Base-by-base conservation (phyloP, 495 filamentous ascomycete species). In the Neurospora discreta region DNA sequence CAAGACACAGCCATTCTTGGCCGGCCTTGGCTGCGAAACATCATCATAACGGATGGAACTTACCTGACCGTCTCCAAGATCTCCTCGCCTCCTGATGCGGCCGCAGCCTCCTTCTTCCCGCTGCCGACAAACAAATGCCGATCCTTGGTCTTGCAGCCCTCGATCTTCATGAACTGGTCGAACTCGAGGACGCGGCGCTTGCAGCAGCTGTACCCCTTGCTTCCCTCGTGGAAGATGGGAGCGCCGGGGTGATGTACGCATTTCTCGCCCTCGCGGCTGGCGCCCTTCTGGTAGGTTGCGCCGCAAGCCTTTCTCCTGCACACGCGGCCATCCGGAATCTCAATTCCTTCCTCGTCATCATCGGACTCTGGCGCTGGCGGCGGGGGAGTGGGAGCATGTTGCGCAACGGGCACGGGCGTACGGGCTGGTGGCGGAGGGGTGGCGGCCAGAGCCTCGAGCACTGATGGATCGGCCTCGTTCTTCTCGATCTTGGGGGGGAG, bases 151-250 rank as follows among this genome's bases (percentile, higher is more conserved):
- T 89, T 88, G 82, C 95, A 99, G 1, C 95, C 95, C 69, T 91
- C 88, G 68, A 99, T 94, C 81, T 91, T 94, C 90, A 99, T 88
- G 80, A 99, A 99, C 81, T 98, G 90, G 80, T 99, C 95, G 77
- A 99, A 99, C 78, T 99, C 95, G 33, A 99, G 85, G 68, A 99
- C 95, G 23, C 93, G 88, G 75, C 92, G 85, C 87, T 98, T 98
- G 84, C 95, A 99, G 85, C 95, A 99, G 36, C 88, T 92, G 87
- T 95, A 99, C 10, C 95, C 95, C 84, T 99, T 99, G 80, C 90
- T 94, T 30, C 95, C 95, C 84, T 99, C 95, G 80, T 99, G 95
- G 82, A 99, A 99, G 73, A 98, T 88, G 36, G 94, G 92, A 8
- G 83, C 86, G 36, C 94, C 94, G 6, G 94, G 93, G 81, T 98